Evolutionary conservation across 179 eudicot species (phyloP), one percentile per base, ranked within the genome.

Genomic region (Silene noctiflora): DNA sequence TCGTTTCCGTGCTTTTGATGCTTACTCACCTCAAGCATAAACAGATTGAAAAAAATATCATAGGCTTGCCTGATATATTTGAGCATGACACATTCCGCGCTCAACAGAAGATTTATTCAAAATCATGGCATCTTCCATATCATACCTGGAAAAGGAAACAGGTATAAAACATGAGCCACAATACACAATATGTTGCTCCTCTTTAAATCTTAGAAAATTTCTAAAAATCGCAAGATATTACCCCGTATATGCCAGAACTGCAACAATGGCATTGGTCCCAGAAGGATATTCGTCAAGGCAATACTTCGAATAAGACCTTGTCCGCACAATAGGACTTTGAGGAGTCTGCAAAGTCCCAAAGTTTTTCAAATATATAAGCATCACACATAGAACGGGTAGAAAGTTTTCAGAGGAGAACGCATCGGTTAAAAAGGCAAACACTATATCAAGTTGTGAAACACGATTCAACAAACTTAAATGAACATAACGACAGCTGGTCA

Each of bases 41-140:
- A 17, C 31, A 27, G 33, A 27, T 53, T 53, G 56, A 60, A 11
- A 27, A 53, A 10, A 29, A 55, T 59, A 66, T 6, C 10, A 74
- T 24, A 78, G 44, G 27, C 31, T 42, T 31, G 89, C 98, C 96
- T 92, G 96, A 83, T 92, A 94, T 84, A 92, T 88, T 58, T 90
- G 90, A 51, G 91, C 98, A 88, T 89, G 97, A 80, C 84, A 89
- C 86, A 94, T 71, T 73, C 98, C 98, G 67, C 98, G 98, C 14
- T 94, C 98, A 69, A 94, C 98, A 64, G 98, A 90, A 39, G 98
- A 90, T 82, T 84, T 94, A 81, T 94, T 94, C 78, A 94, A 77
- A 70, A 94, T 83, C 98, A 94, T 94, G 75, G 98, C 98, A 86
- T 94, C 98, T 84, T 94, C 98, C 98, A 94, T 94, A 78, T 94